These are phyloP conservation scores for Neltuma alba DNA, from an alignment of 306 rosid species.

Conservation along the genomic window DNA sequence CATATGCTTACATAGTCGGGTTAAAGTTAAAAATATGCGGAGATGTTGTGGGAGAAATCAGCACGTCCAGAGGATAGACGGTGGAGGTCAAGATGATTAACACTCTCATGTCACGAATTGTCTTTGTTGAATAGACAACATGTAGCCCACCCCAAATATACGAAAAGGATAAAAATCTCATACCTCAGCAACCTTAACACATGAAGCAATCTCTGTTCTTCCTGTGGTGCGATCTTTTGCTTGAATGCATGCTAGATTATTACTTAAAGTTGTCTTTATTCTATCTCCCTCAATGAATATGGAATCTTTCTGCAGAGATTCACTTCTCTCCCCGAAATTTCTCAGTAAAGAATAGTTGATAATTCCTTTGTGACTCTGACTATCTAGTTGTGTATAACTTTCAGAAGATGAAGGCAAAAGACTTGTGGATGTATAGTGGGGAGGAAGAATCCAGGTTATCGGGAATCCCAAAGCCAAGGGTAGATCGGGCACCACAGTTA, in stretches of 20 bases:
- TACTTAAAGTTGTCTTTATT: constrained; percentile 72
- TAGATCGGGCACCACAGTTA: constrained; percentile 80
- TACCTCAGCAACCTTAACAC: constrained; percentile 89
- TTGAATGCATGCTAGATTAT: constrained; percentile 83
- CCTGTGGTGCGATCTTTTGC: constrained; percentile 82
- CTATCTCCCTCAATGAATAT: constrained; percentile 76
- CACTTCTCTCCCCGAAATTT: constrained; percentile 54
- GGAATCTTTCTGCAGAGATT: constrained; percentile 60
- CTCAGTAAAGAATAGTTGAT: constrained; percentile 69
- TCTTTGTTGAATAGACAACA: constrained; percentile 20
- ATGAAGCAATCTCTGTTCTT: constrained; percentile 86
- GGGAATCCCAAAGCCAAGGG: constrained; percentile 91
- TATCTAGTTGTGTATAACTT: constrained; percentile 45
- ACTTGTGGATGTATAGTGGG: constrained; percentile 71
- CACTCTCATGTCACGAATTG: neutral
- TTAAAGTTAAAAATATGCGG: constrained; percentile 1
- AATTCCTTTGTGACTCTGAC: constrained; percentile 64
- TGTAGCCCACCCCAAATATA: constrained; percentile 8
- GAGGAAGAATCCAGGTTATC: constrained; percentile 94
- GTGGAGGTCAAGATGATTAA: neutral
- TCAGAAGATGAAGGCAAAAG: constrained; percentile 72
- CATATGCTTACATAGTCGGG: neutral
- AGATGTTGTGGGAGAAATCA: constrained; percentile 1
- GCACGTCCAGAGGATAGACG: constrained; percentile 1
- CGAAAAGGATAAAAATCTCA: constrained; percentile 33